Conservation (phyloP, 169 alveolate species). For the Cryptosporidium ubiquitum region DNA sequence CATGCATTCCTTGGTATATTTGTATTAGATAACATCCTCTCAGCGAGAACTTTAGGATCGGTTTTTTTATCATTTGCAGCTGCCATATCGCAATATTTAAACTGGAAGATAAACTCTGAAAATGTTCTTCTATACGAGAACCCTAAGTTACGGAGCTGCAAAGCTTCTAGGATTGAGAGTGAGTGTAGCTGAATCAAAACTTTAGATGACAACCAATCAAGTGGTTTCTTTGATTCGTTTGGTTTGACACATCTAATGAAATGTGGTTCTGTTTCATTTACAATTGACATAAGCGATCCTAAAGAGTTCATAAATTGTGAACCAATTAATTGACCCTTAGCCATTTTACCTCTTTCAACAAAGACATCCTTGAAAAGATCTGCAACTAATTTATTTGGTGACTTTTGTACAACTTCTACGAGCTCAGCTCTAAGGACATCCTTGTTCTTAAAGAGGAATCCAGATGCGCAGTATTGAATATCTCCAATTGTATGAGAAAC, state of each 20-base stretch:
- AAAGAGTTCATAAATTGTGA: slow-evolving; percentile 89
- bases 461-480: slow-evolving; percentile 83
- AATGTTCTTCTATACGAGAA: slow-evolving; percentile 90
- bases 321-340: slow-evolving; percentile 91
- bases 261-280: slow-evolving; percentile 90
- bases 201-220: slow-evolving; percentile 89
- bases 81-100: slow-evolving; percentile 83
- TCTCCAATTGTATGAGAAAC: slow-evolving; percentile 87
- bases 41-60: slow-evolving; percentile 81
- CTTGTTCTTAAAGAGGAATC: slow-evolving; percentile 86
- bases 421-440: slow-evolving; percentile 89
- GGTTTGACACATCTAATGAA: slow-evolving; percentile 92
- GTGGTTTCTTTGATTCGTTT: slow-evolving; percentile 88
- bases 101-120: slow-evolving; percentile 87
- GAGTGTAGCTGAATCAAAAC: slow-evolving; percentile 90
- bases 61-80: slow-evolving; percentile 81
- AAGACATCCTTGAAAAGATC: slow-evolving; percentile 85
- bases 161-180: slow-evolving; percentile 92
- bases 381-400: slow-evolving; percentile 82
- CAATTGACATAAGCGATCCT: slow-evolving; percentile 87
- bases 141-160: slow-evolving; percentile 89
- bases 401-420: slow-evolving; percentile 85
- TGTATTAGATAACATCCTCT: slow-evolving; percentile 76
- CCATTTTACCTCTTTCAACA: slow-evolving; percentile 89
- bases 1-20: slow-evolving; percentile 78